Base-by-base conservation (phyloP, 2,329 filamentous ascomycete species). In the Dactylellina drechsleri region DNA sequence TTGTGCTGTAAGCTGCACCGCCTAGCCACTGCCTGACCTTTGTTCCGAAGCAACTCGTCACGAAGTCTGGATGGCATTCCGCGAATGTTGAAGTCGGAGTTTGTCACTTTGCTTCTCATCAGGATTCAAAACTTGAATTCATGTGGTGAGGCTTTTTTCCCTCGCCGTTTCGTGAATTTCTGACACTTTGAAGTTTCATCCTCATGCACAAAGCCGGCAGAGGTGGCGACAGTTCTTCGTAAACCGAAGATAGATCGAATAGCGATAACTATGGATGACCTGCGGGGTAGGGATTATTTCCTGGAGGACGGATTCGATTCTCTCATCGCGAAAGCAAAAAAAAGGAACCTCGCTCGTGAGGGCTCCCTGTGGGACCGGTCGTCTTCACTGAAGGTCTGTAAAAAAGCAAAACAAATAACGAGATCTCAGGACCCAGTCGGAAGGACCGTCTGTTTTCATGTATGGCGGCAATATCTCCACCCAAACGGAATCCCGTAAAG, bases 121-220 rank as follows among this genome's bases (percentile, higher is more conserved):
- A 60, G 57, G 57, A 60, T 60, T 60, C 40, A 60, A 18, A 57
- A 47, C 26, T 49, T 36, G 31, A 36, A 36, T 36, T 60, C 43
- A 47, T 41, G 57, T 60, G 57, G 57, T 49, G 57, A 60, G 57
- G 57, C 57, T 31, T 60, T 60, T 60, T n/a, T 36, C 10, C 49
- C 47, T 60, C 15, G 18, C 7, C 16, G 18, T 60, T 47, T 60
- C 40, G 41, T 49, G 57, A 15, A 28, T 36, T 43, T 40, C 36
- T 47, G 40, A 59, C 53, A 36, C 43, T 8, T 26, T 18, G 18
- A 49, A 36, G 41, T 60, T 49, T 60, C 41, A 60, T 47, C 40
- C 31, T 20, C n/a, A 58, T 58, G 54, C 54, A 26, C 18, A 47
- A n/a, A 45, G 41, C 16, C 16, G 18, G 53, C 31, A 31, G 31